Percentiles rank a stretch among this genome's conserved stretches.
Conservation (phyloP, 1,284 basidiomycete species). For the Irpex sp. region DNA sequence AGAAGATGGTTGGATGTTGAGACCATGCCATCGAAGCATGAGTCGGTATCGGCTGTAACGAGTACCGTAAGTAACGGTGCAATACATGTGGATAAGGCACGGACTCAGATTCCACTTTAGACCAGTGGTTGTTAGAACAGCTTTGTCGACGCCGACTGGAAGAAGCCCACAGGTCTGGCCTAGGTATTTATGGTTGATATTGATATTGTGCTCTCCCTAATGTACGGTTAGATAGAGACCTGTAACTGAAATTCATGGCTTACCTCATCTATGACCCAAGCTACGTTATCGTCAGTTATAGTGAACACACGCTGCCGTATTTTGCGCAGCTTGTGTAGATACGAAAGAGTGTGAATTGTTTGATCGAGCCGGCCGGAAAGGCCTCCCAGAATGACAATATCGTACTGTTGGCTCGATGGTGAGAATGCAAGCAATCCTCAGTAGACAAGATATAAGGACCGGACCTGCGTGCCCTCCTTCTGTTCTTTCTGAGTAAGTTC, state of each 20-base stretch:
- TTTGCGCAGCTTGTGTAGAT: conserved; percentile 76
- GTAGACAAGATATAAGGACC: neutral
- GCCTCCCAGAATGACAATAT: conserved; percentile 83
- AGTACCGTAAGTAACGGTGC: neutral
- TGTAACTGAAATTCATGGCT: conserved; percentile 18
- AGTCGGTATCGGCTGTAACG: conserved; percentile 47
- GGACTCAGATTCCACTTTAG: conserved; percentile 87
- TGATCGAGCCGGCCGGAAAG: conserved; percentile 91
- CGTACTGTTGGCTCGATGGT: conserved; percentile 36
- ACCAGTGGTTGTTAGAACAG: conserved; percentile 76
- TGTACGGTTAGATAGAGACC: neutral
- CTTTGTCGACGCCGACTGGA: conserved; percentile 78
- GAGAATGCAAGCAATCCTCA: neutral
- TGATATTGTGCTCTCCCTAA: conserved; percentile 77
- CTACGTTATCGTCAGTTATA: conserved; percentile 82
- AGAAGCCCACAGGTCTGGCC: conserved; percentile 92
- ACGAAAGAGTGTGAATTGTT: conserved; percentile 85
- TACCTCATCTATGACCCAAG: conserved; percentile 83
- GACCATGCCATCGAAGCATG: conserved; percentile 76
- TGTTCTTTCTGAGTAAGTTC: conserved; percentile 55
- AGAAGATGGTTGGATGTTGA: conserved; percentile 92
- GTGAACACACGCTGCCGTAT: conserved; percentile 62
- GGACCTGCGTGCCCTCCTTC: conserved; percentile 32
- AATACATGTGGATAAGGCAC: conserved; percentile 19
- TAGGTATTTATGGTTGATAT: conserved; percentile 66